Conservation (phyloP, 2,329 filamentous ascomycete genomes). For the Trichoderma afroharzianum region DNA sequence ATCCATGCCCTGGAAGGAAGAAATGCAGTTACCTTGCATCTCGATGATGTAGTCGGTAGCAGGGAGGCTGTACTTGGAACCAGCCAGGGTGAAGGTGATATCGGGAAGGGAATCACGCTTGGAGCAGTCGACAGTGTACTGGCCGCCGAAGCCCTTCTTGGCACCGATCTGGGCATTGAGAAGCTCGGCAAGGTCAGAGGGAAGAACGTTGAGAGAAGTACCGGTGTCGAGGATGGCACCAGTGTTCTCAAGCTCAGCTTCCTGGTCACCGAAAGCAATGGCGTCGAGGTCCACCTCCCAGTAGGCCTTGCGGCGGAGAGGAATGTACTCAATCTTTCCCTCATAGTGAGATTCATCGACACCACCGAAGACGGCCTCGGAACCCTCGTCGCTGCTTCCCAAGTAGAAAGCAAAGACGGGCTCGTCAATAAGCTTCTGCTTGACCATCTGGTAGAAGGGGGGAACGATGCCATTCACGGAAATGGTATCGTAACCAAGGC, state of each 20-base stretch:
- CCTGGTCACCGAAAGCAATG: constrained; percentile 82
- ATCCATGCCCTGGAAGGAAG: constrained; percentile 96
- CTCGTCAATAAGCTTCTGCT: constrained; percentile 86
- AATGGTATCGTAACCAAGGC: constrained; percentile 90
- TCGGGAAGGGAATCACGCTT: constrained; percentile 83
- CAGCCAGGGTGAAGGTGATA: constrained; percentile 83
- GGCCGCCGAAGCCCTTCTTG: constrained; percentile 95
- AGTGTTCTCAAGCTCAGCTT: constrained; percentile 86
- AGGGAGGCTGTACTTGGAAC: constrained; percentile 88
- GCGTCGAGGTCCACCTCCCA: constrained; percentile 98
- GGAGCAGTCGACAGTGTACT: constrained; percentile 89
- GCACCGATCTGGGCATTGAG: constrained; percentile 97
- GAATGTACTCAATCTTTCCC: constrained; percentile 88
- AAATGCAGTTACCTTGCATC: constrained; percentile 92
- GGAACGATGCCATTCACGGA: constrained; percentile 95
- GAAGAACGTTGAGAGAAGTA: constrained; percentile 94
- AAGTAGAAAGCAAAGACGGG: constrained; percentile 97
- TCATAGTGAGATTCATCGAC: constrained; percentile 75
- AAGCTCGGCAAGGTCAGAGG: constrained; percentile 85
- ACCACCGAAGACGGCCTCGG: constrained; percentile 87
- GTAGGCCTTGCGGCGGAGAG: constrained; percentile 96
- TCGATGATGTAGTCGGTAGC: constrained; percentile 94
- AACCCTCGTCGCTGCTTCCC: constrained; percentile 67
- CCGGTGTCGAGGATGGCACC: constrained; percentile 98
- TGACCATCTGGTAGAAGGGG: constrained; percentile 93